These are phyloP conservation scores for Apiospora pterosperma DNA, from an alignment of 2,329 filamentous ascomycete species.

Conservation along the genomic window DNA sequence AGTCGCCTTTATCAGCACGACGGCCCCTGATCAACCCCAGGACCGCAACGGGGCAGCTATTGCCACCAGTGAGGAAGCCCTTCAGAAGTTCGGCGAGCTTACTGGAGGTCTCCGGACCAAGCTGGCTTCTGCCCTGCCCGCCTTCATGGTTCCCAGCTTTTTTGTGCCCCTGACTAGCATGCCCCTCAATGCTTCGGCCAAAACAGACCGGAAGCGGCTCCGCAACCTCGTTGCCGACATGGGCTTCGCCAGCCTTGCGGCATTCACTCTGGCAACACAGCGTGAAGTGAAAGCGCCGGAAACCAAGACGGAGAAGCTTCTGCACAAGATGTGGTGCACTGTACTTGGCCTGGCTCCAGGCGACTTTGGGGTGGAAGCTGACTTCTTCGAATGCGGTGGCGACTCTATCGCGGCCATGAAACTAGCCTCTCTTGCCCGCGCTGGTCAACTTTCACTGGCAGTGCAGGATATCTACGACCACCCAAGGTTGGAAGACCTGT, in stretches of 20 bases:
- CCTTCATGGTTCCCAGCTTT: conserved; percentile 10
- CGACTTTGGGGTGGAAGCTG: conserved; percentile 9
- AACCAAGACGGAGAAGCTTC: neutral
- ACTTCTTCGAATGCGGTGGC: conserved; percentile 30
- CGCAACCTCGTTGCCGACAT: neutral
- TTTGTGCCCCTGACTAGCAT: conserved; percentile 7
- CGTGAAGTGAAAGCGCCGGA: neutral
- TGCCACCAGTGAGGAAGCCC: neutral
- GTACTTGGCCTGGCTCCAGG: neutral
- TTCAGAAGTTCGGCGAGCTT: neutral
- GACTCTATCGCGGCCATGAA: conserved; percentile 32
- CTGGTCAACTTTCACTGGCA: neutral
- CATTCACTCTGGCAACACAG: neutral
- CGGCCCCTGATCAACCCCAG: neutral
- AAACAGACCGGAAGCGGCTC: conserved; percentile 9
- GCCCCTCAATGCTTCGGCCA: conserved; percentile 9
- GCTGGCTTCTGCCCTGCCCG: neutral
- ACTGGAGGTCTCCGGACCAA: neutral
- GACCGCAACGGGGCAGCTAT: neutral
- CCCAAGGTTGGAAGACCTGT: neutral
- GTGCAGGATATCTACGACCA: neutral
- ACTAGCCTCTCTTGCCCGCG: conserved; percentile 33
- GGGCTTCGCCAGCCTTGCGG: neutral
- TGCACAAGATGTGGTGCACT: neutral
- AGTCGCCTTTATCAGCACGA: neutral